phyloP scores from a whole-genome alignment of 2,329 filamentous ascomycete genomes.

The Nigrograna mackinnonii region DNA sequence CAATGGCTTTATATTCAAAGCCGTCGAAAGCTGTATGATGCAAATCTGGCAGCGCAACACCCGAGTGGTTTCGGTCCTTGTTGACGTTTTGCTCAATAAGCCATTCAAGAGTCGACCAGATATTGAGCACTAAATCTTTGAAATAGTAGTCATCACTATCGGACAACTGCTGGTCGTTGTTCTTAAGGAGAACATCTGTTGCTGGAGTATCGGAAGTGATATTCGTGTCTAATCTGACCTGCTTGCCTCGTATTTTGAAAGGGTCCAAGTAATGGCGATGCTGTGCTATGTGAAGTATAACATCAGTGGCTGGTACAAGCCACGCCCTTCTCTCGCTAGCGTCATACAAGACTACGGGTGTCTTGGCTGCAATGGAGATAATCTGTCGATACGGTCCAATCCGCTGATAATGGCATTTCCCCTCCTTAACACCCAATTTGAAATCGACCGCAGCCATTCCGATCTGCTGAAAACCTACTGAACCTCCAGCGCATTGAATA shows the following conservation, averaged over 20 bases:
- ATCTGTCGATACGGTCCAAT: no score
- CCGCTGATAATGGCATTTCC: no score
- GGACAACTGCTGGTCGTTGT: slow-evolving; percentile 5
- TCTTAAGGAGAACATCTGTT: slow-evolving; percentile 8
- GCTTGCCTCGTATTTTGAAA: slow-evolving; percentile 10
- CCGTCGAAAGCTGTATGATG: slow-evolving; percentile 9
- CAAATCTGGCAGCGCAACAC: slow-evolving; percentile 6
- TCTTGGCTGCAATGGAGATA: slow-evolving; percentile 12
- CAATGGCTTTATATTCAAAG: slow-evolving; percentile 18
- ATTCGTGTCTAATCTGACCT: slow-evolving; percentile 5
- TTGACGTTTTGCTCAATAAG: slow-evolving; percentile 16
- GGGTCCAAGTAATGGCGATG: slow-evolving; percentile 14
- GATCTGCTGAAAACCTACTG: slow-evolving; percentile 18
- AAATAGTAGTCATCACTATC: slow-evolving; percentile 13
- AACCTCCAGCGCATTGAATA: slow-evolving; percentile 9
- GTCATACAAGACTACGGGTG: slow-evolving; percentile 14
- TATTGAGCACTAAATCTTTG: slow-evolving; percentile 10
- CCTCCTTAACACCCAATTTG: no score
- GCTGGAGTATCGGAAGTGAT: slow-evolving; percentile 4
- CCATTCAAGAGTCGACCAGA: slow-evolving; percentile 19
- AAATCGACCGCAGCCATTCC: no score
- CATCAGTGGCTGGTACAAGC: slow-evolving; percentile 16
- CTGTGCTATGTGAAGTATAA: slow-evolving; percentile 20
- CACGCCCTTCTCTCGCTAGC: slow-evolving; percentile 14
- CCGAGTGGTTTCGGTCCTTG: slow-evolving; percentile 4